Evolutionary conservation across 805 yeast genomes (phyloP), one percentile per base, ranked within the genome.

Genomic region (Nakazawaea ambrosiae): DNA sequence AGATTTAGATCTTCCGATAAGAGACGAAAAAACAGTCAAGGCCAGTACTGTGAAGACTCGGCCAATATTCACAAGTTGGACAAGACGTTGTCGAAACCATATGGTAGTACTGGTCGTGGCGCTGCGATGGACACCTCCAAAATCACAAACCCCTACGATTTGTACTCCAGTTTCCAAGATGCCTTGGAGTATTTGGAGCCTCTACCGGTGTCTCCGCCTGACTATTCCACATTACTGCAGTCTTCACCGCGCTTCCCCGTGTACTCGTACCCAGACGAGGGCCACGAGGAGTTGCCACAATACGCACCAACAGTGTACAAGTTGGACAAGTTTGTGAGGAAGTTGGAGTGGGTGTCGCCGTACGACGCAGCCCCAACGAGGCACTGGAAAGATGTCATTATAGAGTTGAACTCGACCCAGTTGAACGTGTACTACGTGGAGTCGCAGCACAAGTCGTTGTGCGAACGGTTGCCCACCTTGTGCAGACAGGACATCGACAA

Each of bases 371-470:
- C 94, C 0, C 66, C 76, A 2, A 55, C 65, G 7, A 65, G 95
- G 44, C 68, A 74, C 9, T 89, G 97, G 97, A 70, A 67, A 47
- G 63, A 70, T 30, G 70, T 70, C 31, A 64, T 82, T 17, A 65
- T 86, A 56, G 94, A 83, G 50, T 63, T 89, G 35, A 87, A 89
- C 63, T 84, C 90, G 15, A 89, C 97, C 2, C 95, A 86, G 59
- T 61, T 89, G 25, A 83, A 83, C 55, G 62, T 89, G 38, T 84
- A 82, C 54, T 49, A 57, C 14, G 62, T 66, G 11, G 73, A 66
- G 26, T 45, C 57, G 14, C 18, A 26, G 2, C 35, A 20, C 12
- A 33, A 30, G 10, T 28, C 17, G n/a, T 39, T 39, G 19, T 31
- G 24, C 15, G 20, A 29, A 16, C 34, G 30, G 20, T 29, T 39